Evolutionary conservation across 805 yeast genomes (phyloP).

Genomic region (Pichia californica): DNA sequence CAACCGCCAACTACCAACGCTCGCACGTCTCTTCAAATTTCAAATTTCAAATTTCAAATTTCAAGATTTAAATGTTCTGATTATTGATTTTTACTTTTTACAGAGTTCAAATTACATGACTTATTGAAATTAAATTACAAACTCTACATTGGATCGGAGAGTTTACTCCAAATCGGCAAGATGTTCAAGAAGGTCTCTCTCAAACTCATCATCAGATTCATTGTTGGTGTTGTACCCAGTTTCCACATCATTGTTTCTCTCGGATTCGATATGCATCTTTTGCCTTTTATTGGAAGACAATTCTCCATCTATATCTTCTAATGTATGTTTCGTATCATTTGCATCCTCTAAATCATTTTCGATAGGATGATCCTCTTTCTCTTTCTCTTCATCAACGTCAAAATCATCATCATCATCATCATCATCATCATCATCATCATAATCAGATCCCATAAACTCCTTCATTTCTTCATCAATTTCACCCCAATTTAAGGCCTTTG

Average conservation of each 20-base stretch:
- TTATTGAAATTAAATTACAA: too few relatives aligned
- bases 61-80: too few relatives aligned
- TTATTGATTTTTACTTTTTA: too few relatives aligned
- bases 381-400: constrained; percentile 17
- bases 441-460: constrained; percentile 42
- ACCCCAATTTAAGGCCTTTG: constrained; percentile 41
- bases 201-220: constrained; percentile 36
- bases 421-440: constrained; percentile 33
- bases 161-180: constrained; percentile 38
- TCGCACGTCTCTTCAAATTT: too few relatives aligned
- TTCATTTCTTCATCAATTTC: constrained; percentile 54
- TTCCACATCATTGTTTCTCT: constrained; percentile 19
- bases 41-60: too few relatives aligned
- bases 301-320: constrained; percentile 1
- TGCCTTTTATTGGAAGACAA: constrained; percentile 11
- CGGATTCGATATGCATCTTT: constrained; percentile 16
- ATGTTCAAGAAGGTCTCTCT: constrained; percentile 43
- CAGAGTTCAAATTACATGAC: too few relatives aligned
- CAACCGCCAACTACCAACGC: too few relatives aligned
- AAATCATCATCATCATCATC: constrained; percentile 15
- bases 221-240: constrained; percentile 17
- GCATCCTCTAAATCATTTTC: not conserved
- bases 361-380: constrained; percentile 17
- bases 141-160: too few relatives aligned
- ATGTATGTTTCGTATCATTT: not conserved